phyloP scores from a whole-genome alignment of 2,329 filamentous ascomycete species.

The Paramyrothecium roridum region DNA sequence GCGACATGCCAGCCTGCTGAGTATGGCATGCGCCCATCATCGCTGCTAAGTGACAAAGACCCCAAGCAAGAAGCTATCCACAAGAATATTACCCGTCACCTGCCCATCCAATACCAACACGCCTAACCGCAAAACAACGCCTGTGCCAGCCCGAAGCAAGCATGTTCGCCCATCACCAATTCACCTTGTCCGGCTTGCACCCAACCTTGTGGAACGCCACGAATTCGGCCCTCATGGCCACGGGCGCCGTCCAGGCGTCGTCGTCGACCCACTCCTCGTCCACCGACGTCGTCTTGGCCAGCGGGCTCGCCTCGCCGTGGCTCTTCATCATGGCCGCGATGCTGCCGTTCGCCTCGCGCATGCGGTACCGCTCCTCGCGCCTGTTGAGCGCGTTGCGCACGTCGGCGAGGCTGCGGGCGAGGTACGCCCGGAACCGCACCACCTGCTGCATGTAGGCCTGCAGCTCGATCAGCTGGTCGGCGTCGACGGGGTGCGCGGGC shows the following conservation, averaged over 20 bases:
- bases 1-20: too few relatives aligned
- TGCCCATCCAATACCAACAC: too few relatives aligned
- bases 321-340: slow-evolving; percentile 12
- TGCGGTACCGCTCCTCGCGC: slow-evolving; percentile 3
- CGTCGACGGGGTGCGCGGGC: neutral
- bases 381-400: slow-evolving; percentile 2
- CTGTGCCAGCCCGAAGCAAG: too few relatives aligned
- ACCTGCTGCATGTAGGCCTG: slow-evolving; percentile 8
- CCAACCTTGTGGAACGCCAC: neutral
- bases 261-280: slow-evolving; percentile 12
- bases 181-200: neutral
- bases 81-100: too few relatives aligned
- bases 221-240: neutral
- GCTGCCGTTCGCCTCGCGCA: neutral
- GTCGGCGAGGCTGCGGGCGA: slow-evolving; percentile 2
- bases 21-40: too few relatives aligned
- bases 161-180: neutral
- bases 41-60: too few relatives aligned
- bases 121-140: too few relatives aligned
- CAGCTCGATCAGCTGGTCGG: slow-evolving; percentile 6
- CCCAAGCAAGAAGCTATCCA: too few relatives aligned
- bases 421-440: slow-evolving; percentile 2
- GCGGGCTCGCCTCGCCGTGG: slow-evolving; percentile 15
- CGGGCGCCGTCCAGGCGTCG: slow-evolving; percentile 7
- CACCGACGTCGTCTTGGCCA: slow-evolving; percentile 10